Conservation (phyloP, 2,329 filamentous ascomycete species). For the Cercospora zeae-maydis region DNA sequence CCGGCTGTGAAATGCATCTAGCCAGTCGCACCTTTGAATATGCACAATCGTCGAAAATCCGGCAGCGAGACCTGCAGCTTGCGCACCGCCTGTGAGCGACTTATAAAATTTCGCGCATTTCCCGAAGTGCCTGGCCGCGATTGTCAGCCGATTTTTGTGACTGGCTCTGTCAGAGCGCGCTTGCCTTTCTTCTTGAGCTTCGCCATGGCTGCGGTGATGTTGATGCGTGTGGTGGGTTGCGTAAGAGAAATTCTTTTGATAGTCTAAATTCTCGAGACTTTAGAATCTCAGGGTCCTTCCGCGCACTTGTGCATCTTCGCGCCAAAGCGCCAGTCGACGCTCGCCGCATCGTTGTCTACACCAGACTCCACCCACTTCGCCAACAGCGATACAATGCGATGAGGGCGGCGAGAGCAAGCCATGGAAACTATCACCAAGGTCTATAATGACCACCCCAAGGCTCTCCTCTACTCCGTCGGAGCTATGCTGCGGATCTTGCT, state of each 20-base stretch:
- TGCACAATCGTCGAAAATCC: constrained; percentile 96
- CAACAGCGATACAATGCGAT: constrained; percentile 15
- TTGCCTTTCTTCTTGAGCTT: constrained; percentile 85
- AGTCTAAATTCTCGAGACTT: no score
- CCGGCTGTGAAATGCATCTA: no score
- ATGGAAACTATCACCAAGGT: constrained; percentile 28
- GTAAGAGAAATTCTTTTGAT: no score
- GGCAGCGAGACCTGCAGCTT: constrained; percentile 96
- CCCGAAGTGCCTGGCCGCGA: constrained; percentile 66
- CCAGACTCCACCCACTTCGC: not conserved
- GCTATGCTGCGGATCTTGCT: constrained; percentile 75
- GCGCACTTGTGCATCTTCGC: not conserved
- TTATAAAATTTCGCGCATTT: constrained; percentile 97
- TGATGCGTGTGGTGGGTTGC: not conserved
- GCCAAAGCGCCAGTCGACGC: not conserved
- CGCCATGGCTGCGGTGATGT: constrained; percentile 51
- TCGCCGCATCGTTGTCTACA: not conserved
- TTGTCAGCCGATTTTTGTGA: not conserved
- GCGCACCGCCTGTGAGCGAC: constrained; percentile 90
- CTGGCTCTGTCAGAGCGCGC: not conserved
- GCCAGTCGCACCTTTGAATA: constrained; percentile 74
- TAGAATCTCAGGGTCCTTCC: no score
- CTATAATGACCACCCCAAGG: constrained; percentile 46
- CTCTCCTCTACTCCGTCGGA: constrained; percentile 69
- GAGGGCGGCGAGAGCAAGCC: not conserved